Evolutionary conservation across 306 rosid genomes (phyloP), one percentile per base, ranked within the genome.

Genomic region (Ochetophila trinervis): DNA sequence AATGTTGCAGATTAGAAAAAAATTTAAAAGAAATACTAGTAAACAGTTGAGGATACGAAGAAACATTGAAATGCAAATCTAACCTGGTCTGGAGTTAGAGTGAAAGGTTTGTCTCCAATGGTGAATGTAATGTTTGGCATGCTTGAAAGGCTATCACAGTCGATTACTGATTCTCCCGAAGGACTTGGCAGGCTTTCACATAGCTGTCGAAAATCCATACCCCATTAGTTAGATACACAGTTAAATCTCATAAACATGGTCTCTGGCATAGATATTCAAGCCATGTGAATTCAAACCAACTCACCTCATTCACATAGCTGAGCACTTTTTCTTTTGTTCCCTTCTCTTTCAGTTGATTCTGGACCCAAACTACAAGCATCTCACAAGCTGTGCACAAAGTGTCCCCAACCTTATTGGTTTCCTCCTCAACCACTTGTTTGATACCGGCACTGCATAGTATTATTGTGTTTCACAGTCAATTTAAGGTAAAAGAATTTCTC

Each of bases 121-220:
- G 91, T 91, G 76, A 91, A 78, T 13, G 96, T 80, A 50, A 91
- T 56, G 65, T 84, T 75, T 19, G 97, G 97, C 89, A 91, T 69
- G 59, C 60, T 65, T 48, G 80, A 79, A 70, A 88, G 65, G 76
- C 76, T 76, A 20, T 76, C 77, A 68, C 97, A 91, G 61, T 67
- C 66, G 20, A 91, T 78, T 17, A 78, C 32, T 0, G 91, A 83
- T 73, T 88, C 97, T 65, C 91, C 96, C 16, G 77, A 74, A 49
- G 97, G 97, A 82, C 91, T 86, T 36, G 96, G 96, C 69, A 86
- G 81, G 82, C 76, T 84, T 64, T 91, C 83, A 16, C 96, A 91
- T 21, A 91, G 77, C 97, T 91, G 79, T 54, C 34, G 65, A 54
- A 61, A 55, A 63, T 63, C 44, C 64, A 76, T 20, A 74, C 20